phyloP scores from a whole-genome alignment of 768 basidiomycete species.

The Agaricus blazei region DNA sequence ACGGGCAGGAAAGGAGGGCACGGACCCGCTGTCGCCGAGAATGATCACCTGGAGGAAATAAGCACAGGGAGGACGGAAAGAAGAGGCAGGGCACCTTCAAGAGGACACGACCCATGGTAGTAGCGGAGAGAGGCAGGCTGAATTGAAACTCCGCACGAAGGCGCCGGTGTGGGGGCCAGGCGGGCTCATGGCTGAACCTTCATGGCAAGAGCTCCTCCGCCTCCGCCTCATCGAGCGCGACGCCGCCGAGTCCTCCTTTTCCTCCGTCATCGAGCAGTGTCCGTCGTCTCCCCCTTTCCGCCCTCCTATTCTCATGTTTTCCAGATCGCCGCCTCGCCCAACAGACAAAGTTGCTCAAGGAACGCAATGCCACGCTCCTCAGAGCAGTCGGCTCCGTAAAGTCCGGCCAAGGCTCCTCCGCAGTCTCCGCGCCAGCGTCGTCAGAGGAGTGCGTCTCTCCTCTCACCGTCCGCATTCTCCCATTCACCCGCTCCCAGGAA shows the following conservation, averaged over 20 bases:
- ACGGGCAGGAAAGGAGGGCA: conserved; percentile 9
- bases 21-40: conserved; percentile 94
- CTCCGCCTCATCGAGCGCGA: conserved; percentile 81
- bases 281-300: conserved; percentile 24
- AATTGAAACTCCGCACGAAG: conserved; percentile 38
- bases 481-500: conserved; percentile 44
- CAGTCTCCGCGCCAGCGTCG: conserved; percentile 54
- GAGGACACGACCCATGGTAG: conserved; percentile 75
- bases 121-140: conserved; percentile 17
- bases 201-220: conserved; percentile 81
- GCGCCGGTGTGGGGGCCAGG: conserved; percentile 2
- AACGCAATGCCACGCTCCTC: conserved; percentile 85
- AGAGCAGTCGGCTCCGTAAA: conserved; percentile 77
- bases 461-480: conserved; percentile 9
- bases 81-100: conserved; percentile 55
- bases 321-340: conserved; percentile 89
- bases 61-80: background rate
- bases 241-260: conserved; percentile 71
- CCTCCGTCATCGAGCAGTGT: conserved; percentile 93
- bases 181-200: conserved; percentile 64
- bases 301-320: conserved; percentile 12
- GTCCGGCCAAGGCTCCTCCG: conserved; percentile 53
- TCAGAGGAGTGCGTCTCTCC: conserved; percentile 61
- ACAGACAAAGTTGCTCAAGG: conserved; percentile 87
- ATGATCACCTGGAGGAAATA: conserved; percentile 79